Conservation (phyloP, 2,329 filamentous ascomycete species). For the Colletotrichum sublineola region DNA sequence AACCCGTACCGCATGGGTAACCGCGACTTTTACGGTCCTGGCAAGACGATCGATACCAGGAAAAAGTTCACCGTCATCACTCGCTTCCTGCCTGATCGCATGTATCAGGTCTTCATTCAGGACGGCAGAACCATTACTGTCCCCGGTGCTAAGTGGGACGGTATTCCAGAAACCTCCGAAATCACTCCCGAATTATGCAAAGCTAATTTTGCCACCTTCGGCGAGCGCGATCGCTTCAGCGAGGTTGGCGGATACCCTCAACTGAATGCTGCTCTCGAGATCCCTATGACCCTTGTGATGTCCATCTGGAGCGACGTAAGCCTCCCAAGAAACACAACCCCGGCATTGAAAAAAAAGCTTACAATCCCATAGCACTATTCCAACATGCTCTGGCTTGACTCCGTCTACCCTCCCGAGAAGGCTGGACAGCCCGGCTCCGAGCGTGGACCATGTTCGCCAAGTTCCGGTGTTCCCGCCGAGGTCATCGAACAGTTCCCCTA, state of each 20-base stretch:
- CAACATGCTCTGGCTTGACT: constrained; percentile 76
- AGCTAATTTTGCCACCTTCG: constrained; percentile 66
- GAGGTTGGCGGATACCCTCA: constrained; percentile 65
- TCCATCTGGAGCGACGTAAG: constrained; percentile 69
- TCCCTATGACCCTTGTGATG: constrained; percentile 74
- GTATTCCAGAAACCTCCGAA: constrained; percentile 69
- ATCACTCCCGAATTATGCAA: constrained; percentile 69
- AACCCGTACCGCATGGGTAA: constrained; percentile 73
- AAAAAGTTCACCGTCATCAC: constrained; percentile 72
- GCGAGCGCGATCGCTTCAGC: constrained; percentile 64
- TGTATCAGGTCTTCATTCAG: constrained; percentile 43
- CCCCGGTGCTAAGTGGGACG: constrained; percentile 44
- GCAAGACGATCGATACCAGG: constrained; percentile 68
- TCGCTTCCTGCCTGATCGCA: constrained; percentile 59
- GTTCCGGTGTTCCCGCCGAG: constrained; percentile 58
- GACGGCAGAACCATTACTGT: constrained; percentile 34
- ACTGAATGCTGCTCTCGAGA: constrained; percentile 64
- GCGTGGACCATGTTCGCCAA: constrained; percentile 60
- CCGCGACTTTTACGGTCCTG: constrained; percentile 70
- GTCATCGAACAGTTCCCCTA: constrained; percentile 56
- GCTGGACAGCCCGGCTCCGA: constrained; percentile 55
- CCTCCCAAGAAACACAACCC: not conserved
- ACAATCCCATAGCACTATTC: constrained; percentile 58
- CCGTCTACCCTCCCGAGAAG: constrained; percentile 60
- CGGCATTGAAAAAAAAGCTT: not conserved